A percentile compares a stretch with the other conserved stretches of the same genome.
Evolutionary conservation across 306 rosid genomes (phyloP).

Genomic region (Erythrophleum fordii): DNA sequence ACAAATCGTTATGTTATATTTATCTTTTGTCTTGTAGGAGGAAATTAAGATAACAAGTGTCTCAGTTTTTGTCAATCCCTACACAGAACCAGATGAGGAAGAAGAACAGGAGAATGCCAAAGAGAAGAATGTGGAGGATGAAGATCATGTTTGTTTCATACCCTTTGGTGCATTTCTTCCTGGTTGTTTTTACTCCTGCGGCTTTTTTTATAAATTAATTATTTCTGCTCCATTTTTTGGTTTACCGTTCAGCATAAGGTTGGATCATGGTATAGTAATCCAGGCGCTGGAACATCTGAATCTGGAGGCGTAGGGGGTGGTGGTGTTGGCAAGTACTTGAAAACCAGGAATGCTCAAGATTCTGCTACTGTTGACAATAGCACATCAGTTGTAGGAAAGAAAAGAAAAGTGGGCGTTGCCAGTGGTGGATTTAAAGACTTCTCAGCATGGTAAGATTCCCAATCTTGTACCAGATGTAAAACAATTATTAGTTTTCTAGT

Average conservation of each 20-base stretch:
- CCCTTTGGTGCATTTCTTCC: constrained; percentile 21
- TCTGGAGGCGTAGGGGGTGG: constrained; percentile 56
- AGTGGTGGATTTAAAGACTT: constrained; percentile 73
- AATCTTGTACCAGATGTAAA: constrained; percentile 39
- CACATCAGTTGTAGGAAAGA: constrained; percentile 61
- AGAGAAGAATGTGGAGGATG: constrained; percentile 72
- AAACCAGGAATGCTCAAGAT: constrained; percentile 62
- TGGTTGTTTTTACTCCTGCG: constrained; percentile 1
- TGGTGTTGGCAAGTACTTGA: constrained; percentile 89
- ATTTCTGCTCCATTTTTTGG: not conserved
- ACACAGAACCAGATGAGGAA: constrained; percentile 90
- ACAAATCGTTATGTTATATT: constrained; percentile 25
- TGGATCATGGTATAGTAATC: constrained; percentile 93
- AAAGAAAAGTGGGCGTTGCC: constrained; percentile 64
- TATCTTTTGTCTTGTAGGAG: constrained; percentile 62
- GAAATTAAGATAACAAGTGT: constrained; percentile 88
- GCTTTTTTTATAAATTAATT: constrained; percentile 26
- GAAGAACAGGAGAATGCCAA: constrained; percentile 66
- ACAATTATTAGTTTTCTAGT: constrained; percentile 27
- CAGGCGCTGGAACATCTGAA: constrained; percentile 70
- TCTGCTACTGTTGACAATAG: constrained; percentile 50
- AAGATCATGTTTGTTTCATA: constrained; percentile 71
- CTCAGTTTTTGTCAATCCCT: constrained; percentile 84
- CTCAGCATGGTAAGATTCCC: constrained; percentile 69
- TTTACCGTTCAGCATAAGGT: constrained; percentile 69